Base-by-base conservation (phyloP, 345 rosid genomes). In the Pseudoturritis turrita region DNA sequence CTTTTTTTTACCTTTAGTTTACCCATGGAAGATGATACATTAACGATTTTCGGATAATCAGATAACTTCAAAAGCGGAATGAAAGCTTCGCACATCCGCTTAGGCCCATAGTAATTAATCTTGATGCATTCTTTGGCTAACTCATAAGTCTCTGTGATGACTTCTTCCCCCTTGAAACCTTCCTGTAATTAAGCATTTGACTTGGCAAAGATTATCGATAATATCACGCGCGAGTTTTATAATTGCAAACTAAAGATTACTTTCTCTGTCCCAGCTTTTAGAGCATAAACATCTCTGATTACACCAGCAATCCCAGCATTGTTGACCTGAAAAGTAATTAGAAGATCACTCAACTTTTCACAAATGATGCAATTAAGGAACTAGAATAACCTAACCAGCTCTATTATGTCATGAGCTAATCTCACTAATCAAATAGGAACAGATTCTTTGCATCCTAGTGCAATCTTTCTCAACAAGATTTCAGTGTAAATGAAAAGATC, bases 41-140 rank as follows among this genome's bases (percentile, higher is more conserved):
- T 84, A 22, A 86, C 81, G 35, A 86, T 78, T 50, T 75, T 78
- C 5, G 88, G 82, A 2, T 79, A 80, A 60, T 83, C 75, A 4
- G 88, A 84, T 67, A 71, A 44, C 35, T 51, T 73, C 17, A 86
- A 82, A 21, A 86, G 78, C 21, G 82, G 80, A 69, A 83, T 51
- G 31, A 83, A 50, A 0, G 83, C 75, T 45, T 84, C 86, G 17
- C 80, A 73, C 82, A 80, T 83, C 26, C 80, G 73, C 77, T 78
- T 87, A 29, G 84, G 75, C 1, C 88, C 89, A 50, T 73, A 83
- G 35, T 82, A 87, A 71, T 87, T 87, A 50, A 71, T 81, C 40
- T 81, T 36, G 5, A 85, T 5, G 60, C 92, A 79, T 65, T 79
- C 62, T 62, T 72, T 72, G 3, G 79, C 78, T 49, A 35, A 8